Base-by-base conservation (phyloP, 208 protist species). In the Wallacemonas sp. region DNA sequence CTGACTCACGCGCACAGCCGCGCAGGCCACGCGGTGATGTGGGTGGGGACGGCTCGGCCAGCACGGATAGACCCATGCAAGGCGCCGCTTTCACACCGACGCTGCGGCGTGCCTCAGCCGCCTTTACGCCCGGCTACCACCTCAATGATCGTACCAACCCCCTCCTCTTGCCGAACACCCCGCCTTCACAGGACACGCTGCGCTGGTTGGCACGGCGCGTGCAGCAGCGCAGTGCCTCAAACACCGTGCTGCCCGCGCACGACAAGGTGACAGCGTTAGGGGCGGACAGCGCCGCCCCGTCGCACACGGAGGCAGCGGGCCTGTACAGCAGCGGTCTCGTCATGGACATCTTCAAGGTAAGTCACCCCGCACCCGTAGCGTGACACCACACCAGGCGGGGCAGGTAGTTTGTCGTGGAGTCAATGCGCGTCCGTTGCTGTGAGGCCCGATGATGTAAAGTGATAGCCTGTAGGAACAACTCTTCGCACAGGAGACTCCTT, bases 311-410 rank as follows among this genome's bases (percentile, higher is more conserved):
- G 17, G 46, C n/a, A 26, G 46, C 27, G 46, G 50, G 38, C 4
- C 17, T 57, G n/a, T 57, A 57, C 32, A 32, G 38, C 33, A 29
- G 46, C 0, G 48, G 53, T 15, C 37, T 53, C n/a, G 68, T 74
- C n/a, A 60, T 68, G 61, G 68, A 74, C 33, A 63, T 53, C 32
- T 74, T 67, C 54, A 66, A 68, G 59, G 68, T 74, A 36, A 8
- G 26, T n/a, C 53, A 70, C 39, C 29, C 36, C 26, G 30, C 1
- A 57, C 29, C 9, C 3, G 50, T 57, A 57, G 8, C 50, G 63
- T 19, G 32, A 45, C 36, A 39, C 36, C 13, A 52, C 45, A 3
- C 13, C 45, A 52, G 2, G 19, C 8, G 45, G n/a, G n/a, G n/a
- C n/a, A n/a, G n/a, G n/a, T n/a, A n/a, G n/a, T n/a, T n/a, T n/a